Evolutionary conservation across 768 basidiomycete species (phyloP), one percentile per base, ranked within the genome.

Genomic region (Boletus subcaerulescens): DNA sequence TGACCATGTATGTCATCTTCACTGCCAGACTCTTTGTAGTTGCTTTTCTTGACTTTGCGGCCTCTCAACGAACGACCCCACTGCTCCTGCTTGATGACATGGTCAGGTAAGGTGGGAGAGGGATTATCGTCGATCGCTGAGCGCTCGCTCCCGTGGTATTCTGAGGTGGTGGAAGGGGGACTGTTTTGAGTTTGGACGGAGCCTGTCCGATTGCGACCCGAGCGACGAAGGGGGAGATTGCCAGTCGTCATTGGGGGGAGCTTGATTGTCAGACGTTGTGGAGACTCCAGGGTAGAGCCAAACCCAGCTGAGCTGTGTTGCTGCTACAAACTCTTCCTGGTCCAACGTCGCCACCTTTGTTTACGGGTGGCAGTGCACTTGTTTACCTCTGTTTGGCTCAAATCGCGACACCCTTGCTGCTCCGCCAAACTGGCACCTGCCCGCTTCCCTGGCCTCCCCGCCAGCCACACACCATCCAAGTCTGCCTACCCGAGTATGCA

Each of bases 21-120:
- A 50, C 73, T 74, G 17, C 67, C 71, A 11, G 73, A 75, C 67
- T 85, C 82, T 11, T 65, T 68, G 64, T 82, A 83, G 7, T 58
- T 65, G 38, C 59, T 70, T 65, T 67, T 76, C 35, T 59, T 61
- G 15, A 77, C 61, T 24, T 52, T 76, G 32, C 83, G 71, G 15
- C 84, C 82, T 31, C 77, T 65, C 20, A 36, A 59, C 0, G 77
- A 61, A n/a, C 48, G 67, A 14, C 45, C 54, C 64, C 62, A 73
- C 11, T 53, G 18, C 5, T 50, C 45, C 24, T 38, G 48, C 14
- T 45, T 48, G 1, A 43, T 46, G 10, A 6, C 9, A 13, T 45
- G 58, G 15, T 59, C 63, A 5, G 48, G 0, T 18, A 50, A 45
- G 3, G 22, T 53, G 8, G 50, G 15, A 24, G 49, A 24, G 17